These are phyloP conservation scores for Cercospora zeina DNA, from an alignment of 2,329 filamentous ascomycete species.

Conservation along the genomic window DNA sequence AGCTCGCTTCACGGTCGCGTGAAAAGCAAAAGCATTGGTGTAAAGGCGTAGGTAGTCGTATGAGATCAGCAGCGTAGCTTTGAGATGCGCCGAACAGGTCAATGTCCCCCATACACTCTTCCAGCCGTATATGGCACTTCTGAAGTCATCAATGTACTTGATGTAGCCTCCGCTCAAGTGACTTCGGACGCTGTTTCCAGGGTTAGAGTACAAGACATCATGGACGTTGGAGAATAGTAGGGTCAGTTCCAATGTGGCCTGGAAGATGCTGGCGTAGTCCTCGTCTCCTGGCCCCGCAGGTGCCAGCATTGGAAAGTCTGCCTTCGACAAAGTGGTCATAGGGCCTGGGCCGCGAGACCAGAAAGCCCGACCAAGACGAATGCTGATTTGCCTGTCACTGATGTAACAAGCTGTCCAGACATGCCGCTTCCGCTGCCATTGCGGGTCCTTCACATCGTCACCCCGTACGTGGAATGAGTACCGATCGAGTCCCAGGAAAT, in stretches of 20 bases:
- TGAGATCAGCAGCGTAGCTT: conserved; percentile 66
- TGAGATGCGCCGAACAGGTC: conserved; percentile 65
- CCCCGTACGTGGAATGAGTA: conserved; percentile 63
- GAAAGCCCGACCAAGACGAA: conserved; percentile 69
- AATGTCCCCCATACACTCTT: conserved; percentile 68
- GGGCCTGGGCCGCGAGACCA: conserved; percentile 72
- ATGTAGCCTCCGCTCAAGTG: conserved; percentile 72
- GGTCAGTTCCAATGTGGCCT: conserved; percentile 69
- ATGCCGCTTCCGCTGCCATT: conserved; percentile 63
- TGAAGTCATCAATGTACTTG: conserved; percentile 73
- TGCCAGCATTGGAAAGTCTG: conserved; percentile 67
- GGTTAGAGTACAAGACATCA: conserved; percentile 71
- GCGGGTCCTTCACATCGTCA: conserved; percentile 58
- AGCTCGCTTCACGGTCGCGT: conserved; percentile 61
- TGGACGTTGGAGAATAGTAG: conserved; percentile 73
- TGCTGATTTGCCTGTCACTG: conserved; percentile 67
- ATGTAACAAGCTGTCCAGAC: conserved; percentile 71
- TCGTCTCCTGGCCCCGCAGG: conserved; percentile 61
- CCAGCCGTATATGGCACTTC: conserved; percentile 68
- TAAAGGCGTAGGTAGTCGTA: conserved; percentile 73
- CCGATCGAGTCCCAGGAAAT: conserved; percentile 68
- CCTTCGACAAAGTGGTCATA: conserved; percentile 62
- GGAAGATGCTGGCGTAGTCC: conserved; percentile 67
- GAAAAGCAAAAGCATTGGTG: conserved; percentile 74
- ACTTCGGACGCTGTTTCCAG: conserved; percentile 66